Base-by-base conservation (phyloP, 176 grass and related monocot genomes). In the Zea mays region DNA sequence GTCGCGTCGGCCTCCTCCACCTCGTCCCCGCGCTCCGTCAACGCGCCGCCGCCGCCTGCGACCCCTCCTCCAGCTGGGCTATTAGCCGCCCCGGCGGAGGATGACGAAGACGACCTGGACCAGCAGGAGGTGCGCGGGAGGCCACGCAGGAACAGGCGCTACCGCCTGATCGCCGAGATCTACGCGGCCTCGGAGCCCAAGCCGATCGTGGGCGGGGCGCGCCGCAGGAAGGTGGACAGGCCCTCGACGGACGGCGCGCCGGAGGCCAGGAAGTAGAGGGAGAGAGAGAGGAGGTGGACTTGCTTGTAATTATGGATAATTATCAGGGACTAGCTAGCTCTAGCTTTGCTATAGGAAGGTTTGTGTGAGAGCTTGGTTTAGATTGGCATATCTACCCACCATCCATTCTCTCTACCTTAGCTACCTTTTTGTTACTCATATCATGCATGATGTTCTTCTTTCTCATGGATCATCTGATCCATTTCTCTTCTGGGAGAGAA, bases 91-190 rank as follows among this genome's bases (percentile, higher is more conserved):
- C 7, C 0, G 52, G 55, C 3, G n/a, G 55, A 10, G 14, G 69
- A 19, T 5, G 81, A 19, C 0, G 27, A 27, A 1, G 77, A 54
- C 0, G 71, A 74, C 3, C 71, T 67, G 1, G 83, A 78, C 48
- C 60, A 79, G 38, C 81, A 90, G 80, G 91, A 89, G 64, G 80
- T 78, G 65, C 48, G 71, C 20, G 79, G 72, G 45, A 78, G 71
- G 65, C 67, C 37, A 27, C 71, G 91, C 58, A 76, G 61, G 87
- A 90, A 76, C 78, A 84, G 51, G 85, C 59, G 91, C 77, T 84
- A 81, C 65, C 85, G 89, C 46, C n/a, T 35, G 82, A 50, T 94
- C 54, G 72, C 80, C 3, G 82, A 88, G 65, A 63, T 97, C 77
- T 94, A 94, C 54, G 89, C 78, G 0, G 85, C 39, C 20, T 41